These are phyloP conservation scores for Bipolaris sorokiniana DNA, from an alignment of 2,329 filamentous ascomycete species.

Conservation along the genomic window DNA sequence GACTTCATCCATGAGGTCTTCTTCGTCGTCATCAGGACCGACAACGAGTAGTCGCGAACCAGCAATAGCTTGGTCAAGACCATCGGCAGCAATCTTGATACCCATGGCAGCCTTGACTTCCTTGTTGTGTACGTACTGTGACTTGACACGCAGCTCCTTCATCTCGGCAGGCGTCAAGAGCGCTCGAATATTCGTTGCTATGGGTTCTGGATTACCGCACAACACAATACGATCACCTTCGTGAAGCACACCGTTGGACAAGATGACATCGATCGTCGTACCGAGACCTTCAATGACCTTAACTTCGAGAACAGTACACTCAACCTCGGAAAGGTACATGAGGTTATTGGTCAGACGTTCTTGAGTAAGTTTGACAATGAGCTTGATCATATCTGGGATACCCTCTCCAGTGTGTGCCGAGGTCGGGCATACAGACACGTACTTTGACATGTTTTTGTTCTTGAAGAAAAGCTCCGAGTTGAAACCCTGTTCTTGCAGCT, in stretches of 20 bases:
- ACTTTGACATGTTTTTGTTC: conserved; percentile 95
- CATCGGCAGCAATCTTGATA: conserved; percentile 98
- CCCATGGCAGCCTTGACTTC: conserved; percentile 97
- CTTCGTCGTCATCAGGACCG: conserved; percentile 93
- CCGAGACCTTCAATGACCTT: conserved; percentile 99
- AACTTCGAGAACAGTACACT: conserved; percentile 97
- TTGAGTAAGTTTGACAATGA: conserved; percentile 89
- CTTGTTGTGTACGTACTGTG: conserved; percentile 97
- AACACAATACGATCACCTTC: conserved; percentile 95
- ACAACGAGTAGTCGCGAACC: conserved; percentile 94
- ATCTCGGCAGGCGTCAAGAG: conserved; percentile 91
- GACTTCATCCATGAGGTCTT: conserved; percentile 94
- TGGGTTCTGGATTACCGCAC: conserved; percentile 95
- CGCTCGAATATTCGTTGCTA: conserved; percentile 92
- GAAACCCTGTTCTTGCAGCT: conserved; percentile 95
- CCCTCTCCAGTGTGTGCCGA: conserved; percentile 99
- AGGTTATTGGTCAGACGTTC: conserved; percentile 96
- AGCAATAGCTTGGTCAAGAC: conserved; percentile 93
- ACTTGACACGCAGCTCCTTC: conserved; percentile 94
- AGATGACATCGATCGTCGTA: conserved; percentile 96
- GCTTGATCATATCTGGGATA: conserved; percentile 98
- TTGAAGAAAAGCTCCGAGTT: conserved; percentile 97
- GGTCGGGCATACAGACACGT: conserved; percentile 94
- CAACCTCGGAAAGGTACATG: conserved; percentile 98
- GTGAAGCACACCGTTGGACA: conserved; percentile 92